Base-by-base conservation (phyloP, 106 monocot species). In the Dendrobium officinale region DNA sequence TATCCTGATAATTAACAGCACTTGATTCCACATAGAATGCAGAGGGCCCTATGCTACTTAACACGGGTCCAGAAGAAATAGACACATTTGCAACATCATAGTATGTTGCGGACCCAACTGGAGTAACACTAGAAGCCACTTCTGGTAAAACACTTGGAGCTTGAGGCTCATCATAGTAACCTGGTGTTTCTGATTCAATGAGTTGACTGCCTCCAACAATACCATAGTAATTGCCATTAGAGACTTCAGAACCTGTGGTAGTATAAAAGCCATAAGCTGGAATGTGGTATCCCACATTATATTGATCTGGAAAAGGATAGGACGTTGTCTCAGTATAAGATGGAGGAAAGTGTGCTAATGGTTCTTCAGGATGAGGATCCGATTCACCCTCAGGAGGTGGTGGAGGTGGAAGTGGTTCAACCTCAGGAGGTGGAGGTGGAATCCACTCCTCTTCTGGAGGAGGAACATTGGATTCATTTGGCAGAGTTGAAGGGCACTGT, bases 391-490 rank as follows among this genome's bases (percentile, higher is more conserved):
- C 76, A 76, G 26, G 90, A 79, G 94, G 90, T 4, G 93, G 93
- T 29, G 91, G 93, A n/a, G 93, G 96, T 81, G 93, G 91, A 81
- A 86, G 67, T 27, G 80, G 83, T 78, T 97, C 96, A 79, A 41
- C 78, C 10, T 88, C 92, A 81, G 94, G 84, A 47, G 96, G 96
- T 9, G 95, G 99, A 17, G 95, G 99, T 68, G 99, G 99, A 79
- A 93, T 88, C 88, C 92, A 91, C 45, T 95, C 93, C 56, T 95
- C 95, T 68, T 86, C 89, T 75, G 91, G 91, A 48, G 93, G 94
- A 81, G 92, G 89, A 24, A 85, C 47, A 67, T 31, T 58, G 6
- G 75, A 81, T 51, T 91, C 90, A 64, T 88, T 87, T 75, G 49
- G 79, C 70, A 85, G 81, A 75, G 80, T 11, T 75, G 80, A 27